Conservation (phyloP, 345 rosid genomes). For the thale cress (Arabidopsis thaliana) region TAIR10.1 NC_003076.8:26644001-26644500, state of each 20-base stretch:
- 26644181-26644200: slow-evolving; percentile 38
- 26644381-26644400: slow-evolving; percentile 43
- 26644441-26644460: slow-evolving; percentile 26
- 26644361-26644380: slow-evolving; percentile 25
- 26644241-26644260: slow-evolving; percentile 36
- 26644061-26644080: slow-evolving; percentile 59
- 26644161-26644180: slow-evolving; percentile 56
- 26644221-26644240: slow-evolving; percentile 43
- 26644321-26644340: slow-evolving; percentile 35
- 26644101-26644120: neutral
- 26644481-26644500: slow-evolving; percentile 4
- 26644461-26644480: neutral
- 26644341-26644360: slow-evolving; percentile 29
- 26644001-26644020: slow-evolving; percentile 74
- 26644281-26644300: slow-evolving; percentile 25
- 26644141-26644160: slow-evolving; percentile 55
- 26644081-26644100: slow-evolving; percentile 48
- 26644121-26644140: neutral
- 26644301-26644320: slow-evolving; percentile 19
- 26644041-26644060: slow-evolving; percentile 41
- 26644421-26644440: slow-evolving; percentile 34
- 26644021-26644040: slow-evolving; percentile 50
- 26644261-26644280: neutral
- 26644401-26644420: slow-evolving; percentile 40
- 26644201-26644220: slow-evolving; percentile 35